Evolutionary conservation across 148 eudicot genomes (phyloP).

Genomic region (Chenopodium suecicum): DNA sequence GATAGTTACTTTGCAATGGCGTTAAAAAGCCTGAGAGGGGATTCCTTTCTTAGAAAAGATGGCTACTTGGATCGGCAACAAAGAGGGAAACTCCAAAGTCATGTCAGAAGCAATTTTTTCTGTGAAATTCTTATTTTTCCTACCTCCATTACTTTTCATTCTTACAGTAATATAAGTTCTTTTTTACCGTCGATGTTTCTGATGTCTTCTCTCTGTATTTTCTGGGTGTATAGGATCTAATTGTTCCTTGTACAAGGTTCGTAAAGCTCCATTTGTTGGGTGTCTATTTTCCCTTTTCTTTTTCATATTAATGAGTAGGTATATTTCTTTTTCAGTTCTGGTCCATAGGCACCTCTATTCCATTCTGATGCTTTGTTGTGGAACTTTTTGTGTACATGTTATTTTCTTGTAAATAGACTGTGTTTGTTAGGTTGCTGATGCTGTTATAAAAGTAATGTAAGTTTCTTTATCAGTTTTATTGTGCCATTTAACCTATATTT

Average conservation of each 20-base stretch:
- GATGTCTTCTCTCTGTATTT: not conserved
- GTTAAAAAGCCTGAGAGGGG: constrained; percentile 4
- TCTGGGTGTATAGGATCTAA: constrained; percentile 24
- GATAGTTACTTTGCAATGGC: not conserved
- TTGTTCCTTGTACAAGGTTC: constrained; percentile 15
- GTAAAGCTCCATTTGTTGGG: constrained; percentile 13
- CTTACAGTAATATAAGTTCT: not conserved
- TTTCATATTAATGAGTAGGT: constrained; percentile 14
- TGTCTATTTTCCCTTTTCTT: not conserved
- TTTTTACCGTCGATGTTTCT: constrained; percentile 9
- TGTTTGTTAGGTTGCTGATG: not conserved
- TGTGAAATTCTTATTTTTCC: not conserved
- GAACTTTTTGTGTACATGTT: constrained; percentile 1
- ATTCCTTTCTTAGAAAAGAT: constrained; percentile 10
- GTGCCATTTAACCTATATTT: not conserved
- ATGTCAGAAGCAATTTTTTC: constrained; percentile 7
- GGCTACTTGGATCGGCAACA: constrained; percentile 4
- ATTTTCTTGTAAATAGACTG: constrained; percentile 19
- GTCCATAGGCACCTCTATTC: constrained; percentile 13
- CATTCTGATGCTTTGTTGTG: constrained; percentile 10
- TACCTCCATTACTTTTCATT: not conserved
- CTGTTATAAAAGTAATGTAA: not conserved
- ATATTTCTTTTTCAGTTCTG: not conserved
- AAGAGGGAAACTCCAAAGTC: constrained; percentile 9
- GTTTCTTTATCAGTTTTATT: not conserved